These are phyloP conservation scores for Pichia cabralensis DNA, from an alignment of 805 yeast genomes.

Conservation along the genomic window DNA sequence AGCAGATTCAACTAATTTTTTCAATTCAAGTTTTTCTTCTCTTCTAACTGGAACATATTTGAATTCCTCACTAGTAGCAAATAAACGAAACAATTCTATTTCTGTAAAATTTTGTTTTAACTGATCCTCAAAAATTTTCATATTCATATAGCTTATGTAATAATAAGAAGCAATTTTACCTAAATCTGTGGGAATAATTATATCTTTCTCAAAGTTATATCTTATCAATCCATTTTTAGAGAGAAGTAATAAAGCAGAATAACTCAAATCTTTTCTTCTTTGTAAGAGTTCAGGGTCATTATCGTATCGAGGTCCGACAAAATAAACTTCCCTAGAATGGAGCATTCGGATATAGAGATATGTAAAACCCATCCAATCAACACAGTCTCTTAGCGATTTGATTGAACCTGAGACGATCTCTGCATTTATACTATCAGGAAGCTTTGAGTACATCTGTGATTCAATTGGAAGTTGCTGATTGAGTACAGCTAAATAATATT, in stretches of 20 bases:
- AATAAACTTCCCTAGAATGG: constrained; percentile 61
- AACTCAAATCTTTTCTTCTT: constrained; percentile 58
- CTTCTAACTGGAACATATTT: constrained; percentile 72
- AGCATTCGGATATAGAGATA: constrained; percentile 75
- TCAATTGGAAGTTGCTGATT: constrained; percentile 91
- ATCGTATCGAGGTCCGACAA: constrained; percentile 56
- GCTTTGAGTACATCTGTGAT: constrained; percentile 62
- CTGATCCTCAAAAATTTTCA: constrained; percentile 52
- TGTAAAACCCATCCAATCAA: constrained; percentile 70
- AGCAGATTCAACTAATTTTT: constrained; percentile 55
- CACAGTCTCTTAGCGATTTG: constrained; percentile 50
- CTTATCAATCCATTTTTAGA: constrained; percentile 45
- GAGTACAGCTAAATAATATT: constrained; percentile 80
- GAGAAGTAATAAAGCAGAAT: constrained; percentile 62
- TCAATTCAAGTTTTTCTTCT: constrained; percentile 73
- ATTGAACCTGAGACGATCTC: constrained; percentile 74
- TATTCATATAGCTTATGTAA: constrained; percentile 69
- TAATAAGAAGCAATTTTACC: constrained; percentile 83
- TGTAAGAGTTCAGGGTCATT: constrained; percentile 38
- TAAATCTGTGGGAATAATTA: constrained; percentile 49
- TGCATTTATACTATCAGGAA: constrained; percentile 76
- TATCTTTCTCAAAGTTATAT: constrained; percentile 44
- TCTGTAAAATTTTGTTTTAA: constrained; percentile 56
- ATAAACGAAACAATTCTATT: constrained; percentile 68
- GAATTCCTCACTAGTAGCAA: constrained; percentile 80